A percentile compares a stretch with the other conserved stretches of the same genome.
Evolutionary conservation across 2,329 filamentous ascomycete species (phyloP).

Genomic region (Venturia carpophila): DNA sequence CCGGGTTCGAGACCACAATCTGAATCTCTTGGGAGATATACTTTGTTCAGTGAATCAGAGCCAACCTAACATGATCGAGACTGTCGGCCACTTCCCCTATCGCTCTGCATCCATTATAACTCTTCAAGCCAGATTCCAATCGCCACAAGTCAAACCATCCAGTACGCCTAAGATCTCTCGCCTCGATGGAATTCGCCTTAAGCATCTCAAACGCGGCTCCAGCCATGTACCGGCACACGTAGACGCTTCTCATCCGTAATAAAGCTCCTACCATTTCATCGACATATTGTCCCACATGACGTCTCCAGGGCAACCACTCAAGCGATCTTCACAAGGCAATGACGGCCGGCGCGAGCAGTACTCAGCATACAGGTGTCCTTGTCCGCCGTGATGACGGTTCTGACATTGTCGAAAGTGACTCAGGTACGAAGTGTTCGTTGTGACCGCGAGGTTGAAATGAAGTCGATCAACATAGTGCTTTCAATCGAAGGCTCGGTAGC

Average conservation of each 20-base stretch:
- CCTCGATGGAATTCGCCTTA: not conserved
- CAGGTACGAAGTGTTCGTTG: too few relatives aligned
- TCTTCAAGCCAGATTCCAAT: not conserved
- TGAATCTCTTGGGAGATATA: too few relatives aligned
- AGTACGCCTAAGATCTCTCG: not conserved
- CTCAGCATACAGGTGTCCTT: too few relatives aligned
- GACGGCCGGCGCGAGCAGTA: not conserved
- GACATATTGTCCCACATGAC: constrained; percentile 98
- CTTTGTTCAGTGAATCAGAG: too few relatives aligned
- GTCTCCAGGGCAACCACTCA: constrained; percentile 67
- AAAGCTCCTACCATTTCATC: constrained; percentile 87
- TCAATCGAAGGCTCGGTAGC: too few relatives aligned
- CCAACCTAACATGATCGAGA: too few relatives aligned
- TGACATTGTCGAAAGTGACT: too few relatives aligned
- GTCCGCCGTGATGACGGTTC: too few relatives aligned
- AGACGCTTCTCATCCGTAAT: constrained; percentile 31
- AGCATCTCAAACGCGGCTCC: not conserved
- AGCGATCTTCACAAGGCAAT: not conserved
- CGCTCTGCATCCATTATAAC: not conserved
- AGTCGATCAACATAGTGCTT: too few relatives aligned
- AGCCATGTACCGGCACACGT: not conserved
- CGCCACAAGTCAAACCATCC: not conserved
- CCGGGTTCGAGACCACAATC: too few relatives aligned
- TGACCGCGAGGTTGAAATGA: too few relatives aligned
- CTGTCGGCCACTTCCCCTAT: too few relatives aligned